Evolutionary conservation across 2,329 filamentous ascomycete genomes (phyloP).

Genomic region (Penicillium sp.): DNA sequence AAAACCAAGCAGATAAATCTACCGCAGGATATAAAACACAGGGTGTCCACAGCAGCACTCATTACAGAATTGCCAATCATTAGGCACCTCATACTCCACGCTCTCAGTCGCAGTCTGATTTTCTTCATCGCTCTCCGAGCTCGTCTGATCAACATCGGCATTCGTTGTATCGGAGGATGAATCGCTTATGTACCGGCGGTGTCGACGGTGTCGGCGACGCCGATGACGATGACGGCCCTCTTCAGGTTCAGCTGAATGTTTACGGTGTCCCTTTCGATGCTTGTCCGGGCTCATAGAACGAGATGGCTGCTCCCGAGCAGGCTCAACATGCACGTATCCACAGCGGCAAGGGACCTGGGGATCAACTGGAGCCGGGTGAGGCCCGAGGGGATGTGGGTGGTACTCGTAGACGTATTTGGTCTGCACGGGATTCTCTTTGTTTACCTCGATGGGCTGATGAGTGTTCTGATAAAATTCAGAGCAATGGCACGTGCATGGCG

Average conservation of each 20-base stretch:
- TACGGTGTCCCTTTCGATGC: neutral
- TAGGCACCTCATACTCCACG: neutral
- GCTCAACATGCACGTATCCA: neutral
- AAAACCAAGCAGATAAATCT: neutral
- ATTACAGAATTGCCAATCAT: conserved; percentile 1
- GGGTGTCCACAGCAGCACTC: conserved; percentile 2
- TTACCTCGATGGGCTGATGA: neutral
- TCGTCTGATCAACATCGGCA: neutral
- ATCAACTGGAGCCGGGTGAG: neutral
- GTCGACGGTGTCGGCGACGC: neutral
- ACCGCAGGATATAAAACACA: neutral
- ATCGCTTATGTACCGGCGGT: neutral
- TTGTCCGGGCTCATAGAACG: neutral
- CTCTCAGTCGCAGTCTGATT: neutral
- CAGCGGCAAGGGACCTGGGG: neutral
- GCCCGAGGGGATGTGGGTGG: neutral
- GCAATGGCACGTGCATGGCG: neutral
- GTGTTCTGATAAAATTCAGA: neutral
- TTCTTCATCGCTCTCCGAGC: neutral
- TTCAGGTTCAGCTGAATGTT: neutral
- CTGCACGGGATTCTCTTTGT: neutral
- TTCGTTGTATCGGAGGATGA: neutral
- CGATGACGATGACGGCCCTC: neutral
- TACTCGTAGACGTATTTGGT: neutral
- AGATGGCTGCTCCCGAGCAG: neutral